These are phyloP conservation scores for Penicillium sp. DNA, from an alignment of 2,329 filamentous ascomycete species.

Conservation along the genomic window DNA sequence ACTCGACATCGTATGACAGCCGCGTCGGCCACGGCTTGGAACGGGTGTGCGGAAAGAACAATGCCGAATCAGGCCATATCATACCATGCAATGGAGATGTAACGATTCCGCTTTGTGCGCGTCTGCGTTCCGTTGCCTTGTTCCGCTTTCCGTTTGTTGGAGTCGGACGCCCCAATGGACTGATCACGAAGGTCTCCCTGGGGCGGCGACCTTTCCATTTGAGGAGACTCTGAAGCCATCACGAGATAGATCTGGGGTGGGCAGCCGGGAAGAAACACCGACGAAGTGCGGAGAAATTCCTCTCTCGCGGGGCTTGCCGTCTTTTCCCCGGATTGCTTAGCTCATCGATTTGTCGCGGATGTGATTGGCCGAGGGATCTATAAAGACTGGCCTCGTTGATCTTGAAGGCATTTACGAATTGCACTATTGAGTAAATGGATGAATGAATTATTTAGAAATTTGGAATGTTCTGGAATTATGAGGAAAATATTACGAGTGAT, in stretches of 20 bases:
- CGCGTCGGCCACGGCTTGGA: not conserved
- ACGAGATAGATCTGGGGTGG: not conserved
- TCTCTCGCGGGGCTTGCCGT: slow-evolving; percentile 33
- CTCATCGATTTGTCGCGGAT: slow-evolving; percentile 15
- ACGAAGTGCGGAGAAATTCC: slow-evolving; percentile 40
- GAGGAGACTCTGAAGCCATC: slow-evolving; percentile 40
- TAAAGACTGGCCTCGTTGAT: not conserved
- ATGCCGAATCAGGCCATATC: slow-evolving; percentile 27
- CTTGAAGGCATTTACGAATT: no score
- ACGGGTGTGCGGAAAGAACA: slow-evolving; percentile 2
- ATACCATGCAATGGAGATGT: slow-evolving; percentile 68
- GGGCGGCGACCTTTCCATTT: slow-evolving; percentile 28
- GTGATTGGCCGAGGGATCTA: slow-evolving; percentile 11
- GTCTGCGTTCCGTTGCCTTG: slow-evolving; percentile 49
- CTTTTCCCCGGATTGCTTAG: slow-evolving; percentile 35
- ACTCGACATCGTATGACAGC: slow-evolving; percentile 6
- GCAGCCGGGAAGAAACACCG: slow-evolving; percentile 14
- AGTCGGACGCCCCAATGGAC: slow-evolving; percentile 26
- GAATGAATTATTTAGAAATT: no score
- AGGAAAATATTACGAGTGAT: no score
- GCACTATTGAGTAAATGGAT: no score
- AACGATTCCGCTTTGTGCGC: slow-evolving; percentile 65
- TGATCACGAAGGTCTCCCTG: slow-evolving; percentile 27
- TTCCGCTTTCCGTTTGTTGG: slow-evolving; percentile 46
- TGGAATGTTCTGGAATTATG: no score